Evolutionary conservation across 768 basidiomycete species (phyloP), one percentile per base, ranked within the genome.

Genomic region (Lyophyllum decastes): DNA sequence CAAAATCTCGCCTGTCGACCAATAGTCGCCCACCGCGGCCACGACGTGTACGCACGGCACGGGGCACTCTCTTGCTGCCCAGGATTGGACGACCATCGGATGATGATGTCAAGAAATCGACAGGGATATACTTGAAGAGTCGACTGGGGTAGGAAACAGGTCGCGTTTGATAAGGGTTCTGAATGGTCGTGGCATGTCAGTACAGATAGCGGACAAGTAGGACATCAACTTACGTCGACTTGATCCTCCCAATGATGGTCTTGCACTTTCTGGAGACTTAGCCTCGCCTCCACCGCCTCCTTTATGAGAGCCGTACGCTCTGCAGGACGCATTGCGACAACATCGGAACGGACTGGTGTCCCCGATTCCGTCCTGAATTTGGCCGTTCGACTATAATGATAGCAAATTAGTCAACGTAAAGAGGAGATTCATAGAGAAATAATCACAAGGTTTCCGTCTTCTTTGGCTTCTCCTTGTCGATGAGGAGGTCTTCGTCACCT

Each of bases 161-260:
- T 0, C 79, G 76, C 8, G 84, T 76, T 67, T 94, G 90, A 68
- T 89, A 95, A 2, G 89, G 79, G 60, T 83, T 83, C 89, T 92
- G n/a, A 2, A 30, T 9, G 10, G 59, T 7, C 25, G 17, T 4
- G 8, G 6, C 10, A 12, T 34, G 16, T 45, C 9, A 50, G 33
- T 14, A 11, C 14, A 14, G 49, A 9, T n/a, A n/a, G 26, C 27
- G 12, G 33, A 35, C 7, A 4, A 21, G 35, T 16, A 17, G 16
- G 6, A 30, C 45, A 34, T 54, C 50, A 2, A 72, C 82, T 67
- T 66, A 93, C 90, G 72, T 96, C 94, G 61, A 92, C 81, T 45
- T 80, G 76, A 67, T 98, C 95, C 63, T 96, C 94, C 88, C 93
- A 96, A 48, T 85, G 81, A 46, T 86, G 82, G 64, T 93, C 90